These are phyloP conservation scores for Ballota nigra DNA, from an alignment of 257 asterid genomes.

Conservation along the genomic window DNA sequence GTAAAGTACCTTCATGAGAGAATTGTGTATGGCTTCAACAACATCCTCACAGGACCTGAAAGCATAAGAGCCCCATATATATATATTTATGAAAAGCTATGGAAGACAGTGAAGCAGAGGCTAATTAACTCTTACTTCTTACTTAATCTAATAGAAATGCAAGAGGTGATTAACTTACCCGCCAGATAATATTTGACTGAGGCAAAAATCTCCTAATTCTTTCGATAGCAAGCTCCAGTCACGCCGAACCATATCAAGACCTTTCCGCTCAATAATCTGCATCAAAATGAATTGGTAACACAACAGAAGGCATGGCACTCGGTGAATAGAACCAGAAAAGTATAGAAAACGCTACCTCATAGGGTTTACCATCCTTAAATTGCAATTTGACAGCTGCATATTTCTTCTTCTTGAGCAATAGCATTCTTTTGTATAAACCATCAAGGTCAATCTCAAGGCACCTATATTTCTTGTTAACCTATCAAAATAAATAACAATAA, in stretches of 20 bases:
- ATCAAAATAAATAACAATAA: conserved; percentile 21
- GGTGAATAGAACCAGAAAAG: conserved; percentile 22
- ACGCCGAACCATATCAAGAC: conserved; percentile 99
- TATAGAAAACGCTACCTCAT: conserved; percentile 54
- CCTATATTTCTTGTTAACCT: conserved; percentile 96
- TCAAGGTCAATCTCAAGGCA: conserved; percentile 98
- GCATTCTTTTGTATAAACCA: conserved; percentile 95
- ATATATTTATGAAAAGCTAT: conserved; percentile 18
- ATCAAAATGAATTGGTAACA: conserved; percentile 14
- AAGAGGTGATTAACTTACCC: conserved; percentile 48
- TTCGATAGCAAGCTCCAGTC: conserved; percentile 99
- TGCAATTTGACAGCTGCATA: conserved; percentile 95
- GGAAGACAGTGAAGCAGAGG: conserved; percentile 2
- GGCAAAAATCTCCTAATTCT: conserved; percentile 95
- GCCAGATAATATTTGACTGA: conserved; percentile 86
- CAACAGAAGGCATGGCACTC: conserved; percentile 17
- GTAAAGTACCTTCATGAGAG: conserved; percentile 70
- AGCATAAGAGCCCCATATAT: conserved; percentile 22
- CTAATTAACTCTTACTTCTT: neutral
- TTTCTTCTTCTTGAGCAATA: conserved; percentile 95
- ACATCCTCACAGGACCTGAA: conserved; percentile 93
- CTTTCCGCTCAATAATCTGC: conserved; percentile 90
- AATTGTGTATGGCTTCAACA: conserved; percentile 81
- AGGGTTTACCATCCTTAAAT: conserved; percentile 65
- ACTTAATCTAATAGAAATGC: neutral